A percentile compares a stretch with the other conserved stretches of the same genome.
Evolutionary conservation across 192 early-diverging fungal genomes (phyloP).

Genomic region (Coemansia sp.): DNA sequence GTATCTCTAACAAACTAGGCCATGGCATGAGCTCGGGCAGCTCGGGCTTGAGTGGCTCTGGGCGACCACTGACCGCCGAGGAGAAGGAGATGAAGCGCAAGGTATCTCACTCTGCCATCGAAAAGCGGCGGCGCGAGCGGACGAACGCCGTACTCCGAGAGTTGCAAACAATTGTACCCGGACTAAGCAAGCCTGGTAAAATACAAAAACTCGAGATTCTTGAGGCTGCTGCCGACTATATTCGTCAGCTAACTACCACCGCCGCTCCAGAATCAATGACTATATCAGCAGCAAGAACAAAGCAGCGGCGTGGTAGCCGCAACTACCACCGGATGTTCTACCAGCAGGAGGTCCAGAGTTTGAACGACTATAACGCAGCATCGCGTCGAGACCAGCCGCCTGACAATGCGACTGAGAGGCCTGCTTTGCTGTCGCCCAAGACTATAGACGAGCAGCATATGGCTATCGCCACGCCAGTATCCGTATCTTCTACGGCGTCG

Average conservation of each 20-base stretch:
- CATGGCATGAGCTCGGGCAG: not conserved
- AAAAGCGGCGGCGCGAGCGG: constrained; percentile 82
- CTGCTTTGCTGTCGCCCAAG: not conserved
- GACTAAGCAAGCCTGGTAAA: constrained; percentile 45
- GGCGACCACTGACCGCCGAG: constrained; percentile 46
- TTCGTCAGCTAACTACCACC: constrained; percentile 30
- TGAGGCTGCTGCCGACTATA: constrained; percentile 54
- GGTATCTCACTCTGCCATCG: constrained; percentile 86
- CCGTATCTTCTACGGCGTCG: constrained; percentile 27
- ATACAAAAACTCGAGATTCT: constrained; percentile 59
- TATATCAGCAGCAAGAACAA: not conserved
- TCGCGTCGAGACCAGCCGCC: not conserved
- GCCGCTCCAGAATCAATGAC: not conserved
- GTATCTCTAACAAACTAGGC: not conserved
- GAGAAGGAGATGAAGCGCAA: constrained; percentile 76
- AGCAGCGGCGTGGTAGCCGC: not conserved
- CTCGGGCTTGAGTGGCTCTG: not conserved
- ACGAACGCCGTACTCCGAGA: constrained; percentile 86
- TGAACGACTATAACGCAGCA: constrained; percentile 1
- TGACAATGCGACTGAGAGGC: not conserved
- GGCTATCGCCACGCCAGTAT: constrained; percentile 27
- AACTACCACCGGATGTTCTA: constrained; percentile 4
- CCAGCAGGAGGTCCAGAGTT: not conserved
- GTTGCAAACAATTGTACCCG: constrained; percentile 77
- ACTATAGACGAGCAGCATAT: constrained; percentile 9